Conservation (phyloP, 164 flowering plant species). For the Amborella trichopoda region DNA sequence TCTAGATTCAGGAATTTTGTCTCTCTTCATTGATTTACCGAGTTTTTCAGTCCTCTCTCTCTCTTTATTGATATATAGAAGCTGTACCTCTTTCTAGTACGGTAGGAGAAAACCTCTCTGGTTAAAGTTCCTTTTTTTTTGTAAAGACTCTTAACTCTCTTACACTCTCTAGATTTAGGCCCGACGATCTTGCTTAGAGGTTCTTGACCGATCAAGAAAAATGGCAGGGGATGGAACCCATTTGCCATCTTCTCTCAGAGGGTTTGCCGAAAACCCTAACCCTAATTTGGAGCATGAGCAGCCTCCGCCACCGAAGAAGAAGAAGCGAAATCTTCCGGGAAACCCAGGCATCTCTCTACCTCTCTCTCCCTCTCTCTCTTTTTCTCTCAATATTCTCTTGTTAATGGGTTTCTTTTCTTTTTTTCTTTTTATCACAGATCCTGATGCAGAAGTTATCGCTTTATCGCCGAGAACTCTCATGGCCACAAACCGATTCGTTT, state of each 20-base stretch:
- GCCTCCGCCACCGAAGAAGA: not conserved
- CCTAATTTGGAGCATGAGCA: not conserved
- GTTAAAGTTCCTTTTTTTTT: not conserved
- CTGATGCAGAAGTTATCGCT: slow-evolving; percentile 1
- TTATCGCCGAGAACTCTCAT: not conserved
- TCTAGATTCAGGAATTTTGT: too few relatives aligned
- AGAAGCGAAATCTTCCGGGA: slow-evolving; percentile 2
- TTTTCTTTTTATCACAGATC: not conserved
- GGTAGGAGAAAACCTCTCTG: not conserved
- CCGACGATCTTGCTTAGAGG: not conserved
- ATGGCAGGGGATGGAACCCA: not conserved
- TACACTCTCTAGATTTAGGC: not conserved
- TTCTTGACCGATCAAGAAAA: not conserved
- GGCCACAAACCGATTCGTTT: not conserved
- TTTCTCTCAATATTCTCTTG: not conserved
- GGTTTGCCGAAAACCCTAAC: not conserved
- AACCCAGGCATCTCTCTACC: not conserved
- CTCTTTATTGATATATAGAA: not conserved
- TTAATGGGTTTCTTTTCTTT: not conserved
- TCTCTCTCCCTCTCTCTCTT: not conserved
- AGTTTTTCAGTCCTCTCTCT: too few relatives aligned
- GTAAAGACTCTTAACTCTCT: not conserved
- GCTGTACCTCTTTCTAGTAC: not conserved
- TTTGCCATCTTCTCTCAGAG: not conserved
- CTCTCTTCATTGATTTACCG: too few relatives aligned